These are phyloP conservation scores for Helicocarpus griseus DNA, from an alignment of 2,329 filamentous ascomycete genomes.

Conservation along the genomic window DNA sequence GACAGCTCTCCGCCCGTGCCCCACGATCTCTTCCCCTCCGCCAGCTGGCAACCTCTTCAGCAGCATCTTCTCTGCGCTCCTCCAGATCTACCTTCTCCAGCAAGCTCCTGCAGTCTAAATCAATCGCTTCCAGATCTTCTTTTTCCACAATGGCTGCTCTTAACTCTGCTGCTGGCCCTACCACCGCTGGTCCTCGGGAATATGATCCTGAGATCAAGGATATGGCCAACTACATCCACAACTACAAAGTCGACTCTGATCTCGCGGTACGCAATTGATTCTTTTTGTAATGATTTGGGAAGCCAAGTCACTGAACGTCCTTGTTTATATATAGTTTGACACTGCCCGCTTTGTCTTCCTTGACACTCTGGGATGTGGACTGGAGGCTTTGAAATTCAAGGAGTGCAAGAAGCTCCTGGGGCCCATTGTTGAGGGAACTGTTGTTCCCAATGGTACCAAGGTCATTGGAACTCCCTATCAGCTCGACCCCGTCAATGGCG, in stretches of 20 bases:
- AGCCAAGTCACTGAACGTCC: neutral
- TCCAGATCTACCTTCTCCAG: conserved; percentile 22
- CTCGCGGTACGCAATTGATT: conserved; percentile 60
- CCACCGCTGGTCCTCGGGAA: conserved; percentile 36
- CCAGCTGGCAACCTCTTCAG: conserved; percentile 37
- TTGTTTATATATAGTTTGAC: conserved; percentile 57
- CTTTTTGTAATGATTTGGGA: neutral
- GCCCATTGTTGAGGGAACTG: conserved; percentile 79
- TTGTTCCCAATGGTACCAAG: conserved; percentile 83
- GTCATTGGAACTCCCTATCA: conserved; percentile 89
- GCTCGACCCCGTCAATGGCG: conserved; percentile 88
- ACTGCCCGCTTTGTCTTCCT: conserved; percentile 94
- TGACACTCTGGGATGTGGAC: conserved; percentile 91
- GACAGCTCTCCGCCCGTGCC: conserved; percentile 33
- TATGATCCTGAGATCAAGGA: conserved; percentile 93
- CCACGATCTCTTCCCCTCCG: conserved; percentile 29
- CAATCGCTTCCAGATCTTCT: conserved; percentile 20
- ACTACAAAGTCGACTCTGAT: conserved; percentile 81
- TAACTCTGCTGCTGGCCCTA: conserved; percentile 28
- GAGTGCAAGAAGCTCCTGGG: conserved; percentile 93
- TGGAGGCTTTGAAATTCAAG: conserved; percentile 90
- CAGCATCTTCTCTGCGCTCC: conserved; percentile 24
- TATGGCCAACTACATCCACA: conserved; percentile 90
- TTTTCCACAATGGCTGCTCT: conserved; percentile 37
- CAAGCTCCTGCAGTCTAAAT: conserved; percentile 14